Conservation (phyloP, 2,329 filamentous ascomycete species). For the Exophiala sp. region DNA sequence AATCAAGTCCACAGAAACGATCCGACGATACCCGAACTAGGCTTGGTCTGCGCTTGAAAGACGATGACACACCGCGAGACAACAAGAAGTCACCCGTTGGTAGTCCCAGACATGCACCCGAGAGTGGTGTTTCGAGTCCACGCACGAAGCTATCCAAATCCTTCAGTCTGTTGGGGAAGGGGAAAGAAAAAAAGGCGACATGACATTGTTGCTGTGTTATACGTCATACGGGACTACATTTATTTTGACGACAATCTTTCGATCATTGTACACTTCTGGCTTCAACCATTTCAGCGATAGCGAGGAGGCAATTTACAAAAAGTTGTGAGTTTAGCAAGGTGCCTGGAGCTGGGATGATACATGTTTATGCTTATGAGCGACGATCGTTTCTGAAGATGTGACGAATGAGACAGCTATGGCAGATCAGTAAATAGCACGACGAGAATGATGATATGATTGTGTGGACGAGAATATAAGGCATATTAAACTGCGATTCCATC, state of each 20-base stretch:
- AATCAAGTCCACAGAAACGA: slow-evolving; percentile 16
- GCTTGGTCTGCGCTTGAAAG: slow-evolving; percentile 17
- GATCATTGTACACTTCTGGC: neutral
- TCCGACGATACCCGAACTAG: slow-evolving; percentile 21
- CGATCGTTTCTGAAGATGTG: neutral
- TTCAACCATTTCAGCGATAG: no score
- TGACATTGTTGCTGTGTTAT: neutral
- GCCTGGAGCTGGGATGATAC: neutral
- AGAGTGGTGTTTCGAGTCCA: slow-evolving; percentile 1
- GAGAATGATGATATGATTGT: neutral
- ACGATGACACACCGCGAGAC: slow-evolving; percentile 23
- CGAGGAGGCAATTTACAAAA: neutral
- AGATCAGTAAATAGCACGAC: neutral
- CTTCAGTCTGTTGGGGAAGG: slow-evolving; percentile 20
- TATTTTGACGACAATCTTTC: neutral
- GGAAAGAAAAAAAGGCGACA: slow-evolving; percentile 5
- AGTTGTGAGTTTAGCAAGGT: slow-evolving; percentile 1
- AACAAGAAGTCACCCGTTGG: neutral
- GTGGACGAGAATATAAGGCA: no score
- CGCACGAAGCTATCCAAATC: slow-evolving; percentile 15
- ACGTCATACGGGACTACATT: neutral
- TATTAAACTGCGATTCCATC: no score
- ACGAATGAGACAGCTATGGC: neutral
- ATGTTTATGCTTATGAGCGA: neutral
- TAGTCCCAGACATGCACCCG: neutral